Conservation (phyloP, 139 green algal species). For the Micractinium conductrix region DNA sequence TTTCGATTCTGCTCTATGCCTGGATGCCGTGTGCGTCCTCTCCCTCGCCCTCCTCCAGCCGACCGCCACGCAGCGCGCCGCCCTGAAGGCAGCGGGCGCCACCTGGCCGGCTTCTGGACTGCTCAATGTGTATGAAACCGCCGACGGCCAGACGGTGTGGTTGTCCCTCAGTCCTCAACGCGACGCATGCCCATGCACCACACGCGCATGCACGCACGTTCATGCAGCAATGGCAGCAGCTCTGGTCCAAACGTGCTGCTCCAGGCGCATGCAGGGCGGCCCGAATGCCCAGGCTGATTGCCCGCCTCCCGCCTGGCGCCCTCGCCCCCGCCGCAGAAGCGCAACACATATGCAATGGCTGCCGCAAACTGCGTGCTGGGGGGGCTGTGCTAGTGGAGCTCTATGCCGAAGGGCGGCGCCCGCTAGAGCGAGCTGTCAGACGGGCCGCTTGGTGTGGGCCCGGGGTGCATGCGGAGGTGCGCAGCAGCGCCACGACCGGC, state of each 20-base stretch:
- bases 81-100: background rate
- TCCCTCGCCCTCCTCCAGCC: too few species aligned
- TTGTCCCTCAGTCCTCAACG: too few species aligned
- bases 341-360: background rate
- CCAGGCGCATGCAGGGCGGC: background rate
- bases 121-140: background rate
- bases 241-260: background rate
- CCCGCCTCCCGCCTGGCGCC: too few species aligned
- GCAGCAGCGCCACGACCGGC: too few species aligned
- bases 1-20: too few species aligned
- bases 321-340: background rate
- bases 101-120: background rate
- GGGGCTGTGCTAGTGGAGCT: background rate
- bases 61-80: background rate
- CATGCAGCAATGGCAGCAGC: too few species aligned
- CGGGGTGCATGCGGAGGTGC: too few species aligned
- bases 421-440: too few species aligned
- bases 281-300: too few species aligned
- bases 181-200: background rate
- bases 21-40: too few species aligned
- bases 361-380: background rate
- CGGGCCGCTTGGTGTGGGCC: too few species aligned
- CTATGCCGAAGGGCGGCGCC: too few species aligned
- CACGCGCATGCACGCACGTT: background rate
- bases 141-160: background rate